A percentile compares a stretch with the other conserved stretches of the same genome.
These are phyloP conservation scores for Micractinium conductrix DNA, from an alignment of 139 green algal species.

Conservation along the genomic window DNA sequence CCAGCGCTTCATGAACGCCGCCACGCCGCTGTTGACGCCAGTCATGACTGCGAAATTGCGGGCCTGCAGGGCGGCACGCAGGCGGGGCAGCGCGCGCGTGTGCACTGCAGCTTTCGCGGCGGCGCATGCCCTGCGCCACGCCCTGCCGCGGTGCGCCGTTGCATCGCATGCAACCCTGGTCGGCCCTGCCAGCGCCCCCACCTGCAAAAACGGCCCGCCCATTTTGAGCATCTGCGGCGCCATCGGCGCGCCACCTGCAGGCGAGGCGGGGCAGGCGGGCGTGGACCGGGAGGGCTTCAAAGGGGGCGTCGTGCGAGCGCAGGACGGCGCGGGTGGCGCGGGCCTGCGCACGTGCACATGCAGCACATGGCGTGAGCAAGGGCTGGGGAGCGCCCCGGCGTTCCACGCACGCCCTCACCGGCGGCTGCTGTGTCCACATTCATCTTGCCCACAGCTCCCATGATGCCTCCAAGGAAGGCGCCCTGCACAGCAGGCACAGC, in stretches of 20 bases:
- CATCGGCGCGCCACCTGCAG: slow-evolving; percentile 14
- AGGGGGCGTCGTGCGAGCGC: too few relatives aligned
- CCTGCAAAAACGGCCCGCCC: slow-evolving; percentile 16
- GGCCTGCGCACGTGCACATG: too few relatives aligned
- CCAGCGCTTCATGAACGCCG: slow-evolving; percentile 25
- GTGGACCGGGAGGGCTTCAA: too few relatives aligned
- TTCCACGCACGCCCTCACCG: background rate
- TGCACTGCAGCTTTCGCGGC: too few relatives aligned
- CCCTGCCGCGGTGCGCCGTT: too few relatives aligned
- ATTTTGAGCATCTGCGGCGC: slow-evolving; percentile 28
- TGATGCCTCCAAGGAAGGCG: slow-evolving; percentile 71
- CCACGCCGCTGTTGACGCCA: slow-evolving; percentile 85
- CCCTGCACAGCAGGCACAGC: too few relatives aligned
- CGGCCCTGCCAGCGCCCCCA: too few relatives aligned
- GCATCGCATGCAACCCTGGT: too few relatives aligned
- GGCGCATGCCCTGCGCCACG: too few relatives aligned
- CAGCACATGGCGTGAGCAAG: background rate
- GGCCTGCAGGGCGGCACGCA: slow-evolving; percentile 70
- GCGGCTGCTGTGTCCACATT: slow-evolving; percentile 9
- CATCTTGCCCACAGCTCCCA: slow-evolving; percentile 76
- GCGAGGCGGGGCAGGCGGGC: background rate
- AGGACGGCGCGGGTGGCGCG: too few relatives aligned
- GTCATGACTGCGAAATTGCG: slow-evolving; percentile 96
- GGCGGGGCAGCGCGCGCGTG: too few relatives aligned
- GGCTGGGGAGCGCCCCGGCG: background rate